Evolutionary conservation across 495 filamentous ascomycete species (phyloP), one percentile per base, ranked within the genome.

Genomic region (Elasticomyces elasticus): DNA sequence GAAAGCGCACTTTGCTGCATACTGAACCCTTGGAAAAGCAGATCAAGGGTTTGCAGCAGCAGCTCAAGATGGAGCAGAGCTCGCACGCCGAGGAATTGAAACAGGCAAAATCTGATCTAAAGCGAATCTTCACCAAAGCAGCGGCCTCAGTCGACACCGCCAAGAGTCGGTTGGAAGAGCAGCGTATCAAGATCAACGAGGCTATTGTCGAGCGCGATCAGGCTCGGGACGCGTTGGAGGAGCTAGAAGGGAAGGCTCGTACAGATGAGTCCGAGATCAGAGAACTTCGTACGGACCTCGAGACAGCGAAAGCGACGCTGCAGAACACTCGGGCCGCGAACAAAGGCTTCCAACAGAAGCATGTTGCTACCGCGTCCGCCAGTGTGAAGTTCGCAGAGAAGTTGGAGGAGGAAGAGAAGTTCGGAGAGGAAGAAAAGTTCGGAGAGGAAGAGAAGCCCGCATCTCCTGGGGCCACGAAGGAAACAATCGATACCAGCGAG

Each of bases 131-230:
- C 9, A 17, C 19, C 5, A 31, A 11, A 1, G 22, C 27, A 5
- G 33, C 1, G 17, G 40, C 15, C 24, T 40, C 43, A 11, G 24
- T 52, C 11, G 22, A 52, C 17, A n/a, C 28, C 13, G 37, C 52
- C 22, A 43, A 37, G 27, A 46, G 38, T n/a, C 38, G 52, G 13
- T 5, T 25, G n/a, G 55, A 58, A 41, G 44, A 31, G 1, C 25
- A 50, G 24, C 57, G 55, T 33, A 46, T 15, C 35, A n/a, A 20
- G 6, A 27, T 54, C 51, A 60, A 60, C 46, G 46, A 49, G 1
- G 44, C 43, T 2, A 46, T 35, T 25, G 13, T 60, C 28, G 58
- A 61, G 17, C 58, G 58, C 40, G 58, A 61, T 31, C 38, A 27
- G 1, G 46, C 43, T 13, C 52, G 56, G 31, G 58, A 61, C 58